phyloP scores from a whole-genome alignment of 345 rosid species.

The Hibiscus tridactylites region DNA sequence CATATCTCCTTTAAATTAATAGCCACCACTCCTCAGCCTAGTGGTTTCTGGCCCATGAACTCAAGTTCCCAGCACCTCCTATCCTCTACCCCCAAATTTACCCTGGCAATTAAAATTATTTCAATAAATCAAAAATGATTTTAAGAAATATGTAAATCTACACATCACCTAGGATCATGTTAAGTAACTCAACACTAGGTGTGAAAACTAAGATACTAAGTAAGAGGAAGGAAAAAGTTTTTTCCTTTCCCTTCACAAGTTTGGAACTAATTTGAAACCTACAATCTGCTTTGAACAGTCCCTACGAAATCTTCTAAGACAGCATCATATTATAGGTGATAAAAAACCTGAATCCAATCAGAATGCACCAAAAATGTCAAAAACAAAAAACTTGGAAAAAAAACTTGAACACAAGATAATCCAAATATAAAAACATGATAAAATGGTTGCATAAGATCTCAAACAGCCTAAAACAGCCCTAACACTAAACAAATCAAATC shows the following conservation, averaged over 20 bases:
- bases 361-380: too few relatives aligned
- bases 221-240: not conserved
- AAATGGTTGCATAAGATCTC: too few relatives aligned
- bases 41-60: not conserved
- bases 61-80: not conserved
- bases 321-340: too few relatives aligned
- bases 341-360: not conserved
- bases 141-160: not conserved
- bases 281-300: too few relatives aligned
- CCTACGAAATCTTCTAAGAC: too few relatives aligned
- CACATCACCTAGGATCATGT: not conserved
- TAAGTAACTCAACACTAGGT: not conserved
- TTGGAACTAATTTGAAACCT: not conserved
- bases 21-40: not conserved
- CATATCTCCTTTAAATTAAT: not conserved
- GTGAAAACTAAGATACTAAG: not conserved
- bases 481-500: too few relatives aligned
- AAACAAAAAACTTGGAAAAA: too few relatives aligned
- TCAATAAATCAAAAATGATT: not conserved
- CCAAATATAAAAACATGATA: too few relatives aligned
- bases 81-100: not conserved
- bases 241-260: not conserved
- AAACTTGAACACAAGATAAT: too few relatives aligned
- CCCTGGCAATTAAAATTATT: not conserved
- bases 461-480: too few relatives aligned